phyloP scores from a whole-genome alignment of 345 rosid species.

The Cardamine resedifolia region DNA sequence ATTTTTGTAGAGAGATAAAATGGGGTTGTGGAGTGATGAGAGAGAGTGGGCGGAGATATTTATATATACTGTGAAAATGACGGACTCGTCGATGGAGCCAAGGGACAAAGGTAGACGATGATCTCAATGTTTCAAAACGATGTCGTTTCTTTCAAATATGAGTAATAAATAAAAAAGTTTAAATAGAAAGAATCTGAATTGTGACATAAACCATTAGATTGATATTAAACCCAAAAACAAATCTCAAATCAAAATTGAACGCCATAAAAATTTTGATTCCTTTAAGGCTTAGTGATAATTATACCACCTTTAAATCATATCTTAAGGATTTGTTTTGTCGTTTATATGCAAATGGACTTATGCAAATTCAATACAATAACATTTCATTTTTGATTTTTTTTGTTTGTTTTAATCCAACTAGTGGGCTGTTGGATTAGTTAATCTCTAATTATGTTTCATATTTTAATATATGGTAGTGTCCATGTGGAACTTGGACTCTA shows the following conservation, averaged over 20 bases:
- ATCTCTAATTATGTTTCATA: not conserved
- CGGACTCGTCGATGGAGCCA: conserved; percentile 80
- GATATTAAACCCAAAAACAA: not conserved
- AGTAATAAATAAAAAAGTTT: not conserved
- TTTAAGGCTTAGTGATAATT: not conserved
- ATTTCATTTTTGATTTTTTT: not conserved
- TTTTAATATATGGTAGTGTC: not conserved
- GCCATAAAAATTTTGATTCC: not conserved
- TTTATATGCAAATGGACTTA: not conserved
- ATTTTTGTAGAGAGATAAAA: not conserved
- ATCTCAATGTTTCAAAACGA: conserved; percentile 23
- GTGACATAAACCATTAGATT: not conserved
- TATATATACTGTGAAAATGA: conserved; percentile 34
- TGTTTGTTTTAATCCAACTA: not conserved
- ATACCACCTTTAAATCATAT: not conserved
- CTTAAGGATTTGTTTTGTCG: not conserved
- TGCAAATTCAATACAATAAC: not conserved
- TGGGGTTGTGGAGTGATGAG: conserved; percentile 13
- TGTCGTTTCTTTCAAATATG: conserved; percentile 8
- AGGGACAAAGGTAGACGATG: conserved; percentile 47
- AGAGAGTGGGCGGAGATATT: not conserved
- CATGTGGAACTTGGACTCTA: conserved; percentile 14
- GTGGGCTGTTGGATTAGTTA: not conserved
- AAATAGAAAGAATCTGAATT: too few species aligned
- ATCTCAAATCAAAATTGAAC: not conserved